A percentile compares a stretch with the other conserved stretches of the same genome.
Conservation (phyloP, 108 stramenopile genomes). For the Aureococcus anophagefferens region DNA sequence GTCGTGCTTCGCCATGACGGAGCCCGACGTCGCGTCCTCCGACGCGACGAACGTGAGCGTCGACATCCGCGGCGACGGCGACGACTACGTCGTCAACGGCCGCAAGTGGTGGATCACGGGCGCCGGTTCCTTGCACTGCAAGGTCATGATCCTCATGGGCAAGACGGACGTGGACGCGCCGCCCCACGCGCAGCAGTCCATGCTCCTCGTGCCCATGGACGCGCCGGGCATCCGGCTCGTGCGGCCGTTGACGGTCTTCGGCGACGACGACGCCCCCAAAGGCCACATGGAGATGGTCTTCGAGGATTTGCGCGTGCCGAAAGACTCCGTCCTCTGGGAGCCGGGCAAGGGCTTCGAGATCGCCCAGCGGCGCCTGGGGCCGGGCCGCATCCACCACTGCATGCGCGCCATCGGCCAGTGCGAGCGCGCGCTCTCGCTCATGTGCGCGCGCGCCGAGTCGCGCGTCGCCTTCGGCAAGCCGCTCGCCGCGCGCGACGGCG, state of each 20-base stretch:
- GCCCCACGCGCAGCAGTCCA: constrained; percentile 34
- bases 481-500: background rate
- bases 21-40: constrained; percentile 74
- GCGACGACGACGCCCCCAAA: constrained; percentile 85
- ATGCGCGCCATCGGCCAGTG: constrained; percentile 79
- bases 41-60: constrained; percentile 80
- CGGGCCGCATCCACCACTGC: constrained; percentile 96
- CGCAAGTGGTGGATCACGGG: constrained; percentile 86
- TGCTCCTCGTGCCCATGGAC: constrained; percentile 63
- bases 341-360: constrained; percentile 87
- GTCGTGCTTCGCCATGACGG: constrained; percentile 88
- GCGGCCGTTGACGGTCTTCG: constrained; percentile 79
- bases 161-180: constrained; percentile 39
- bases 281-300: constrained; percentile 14
- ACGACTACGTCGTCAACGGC: constrained; percentile 31
- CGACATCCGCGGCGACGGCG: constrained; percentile 1
- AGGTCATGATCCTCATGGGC: constrained; percentile 73
- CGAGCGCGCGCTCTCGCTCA: constrained; percentile 33
- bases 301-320: constrained; percentile 8
- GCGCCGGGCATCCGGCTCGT: constrained; percentile 60
- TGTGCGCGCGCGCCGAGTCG: constrained; percentile 10
- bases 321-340: constrained; percentile 46
- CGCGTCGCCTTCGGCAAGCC: constrained; percentile 41
- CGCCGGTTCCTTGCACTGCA: constrained; percentile 50
- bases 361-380: constrained; percentile 84